Evolutionary conservation across 345 rosid genomes (phyloP).

Genomic region (Lepidium aucheri): DNA sequence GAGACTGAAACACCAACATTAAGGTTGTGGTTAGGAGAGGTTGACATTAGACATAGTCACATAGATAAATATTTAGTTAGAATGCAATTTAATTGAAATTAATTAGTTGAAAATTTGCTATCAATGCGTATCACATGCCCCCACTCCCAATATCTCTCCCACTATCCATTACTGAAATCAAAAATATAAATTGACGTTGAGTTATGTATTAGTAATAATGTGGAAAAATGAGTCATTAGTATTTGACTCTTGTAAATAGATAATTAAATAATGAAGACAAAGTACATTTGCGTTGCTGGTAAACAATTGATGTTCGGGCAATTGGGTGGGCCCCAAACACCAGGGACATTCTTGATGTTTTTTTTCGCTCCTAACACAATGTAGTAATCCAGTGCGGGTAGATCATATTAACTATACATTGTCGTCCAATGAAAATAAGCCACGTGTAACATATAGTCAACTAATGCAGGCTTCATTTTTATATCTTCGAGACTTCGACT

Average conservation of each 20-base stretch:
- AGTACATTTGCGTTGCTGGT: not conserved
- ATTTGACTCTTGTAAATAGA: not conserved
- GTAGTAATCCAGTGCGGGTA: not conserved
- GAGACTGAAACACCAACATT: not conserved
- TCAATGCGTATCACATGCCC: not conserved
- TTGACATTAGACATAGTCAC: too few relatives aligned
- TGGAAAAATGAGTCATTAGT: not conserved
- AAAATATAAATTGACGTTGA: not conserved
- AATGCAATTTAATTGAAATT: not conserved
- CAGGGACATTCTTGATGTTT: constrained; percentile 11
- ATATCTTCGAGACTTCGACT: constrained; percentile 1
- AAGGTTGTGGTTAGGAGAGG: not conserved
- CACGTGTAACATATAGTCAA: not conserved
- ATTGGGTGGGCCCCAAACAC: constrained; percentile 10
- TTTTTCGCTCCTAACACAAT: not conserved
- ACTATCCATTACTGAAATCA: not conserved
- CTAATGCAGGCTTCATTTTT: not conserved
- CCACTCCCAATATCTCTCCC: not conserved
- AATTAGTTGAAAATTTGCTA: not conserved
- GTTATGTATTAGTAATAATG: not conserved
- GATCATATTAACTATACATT: not conserved
- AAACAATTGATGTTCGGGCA: not conserved
- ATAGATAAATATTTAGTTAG: too few relatives aligned
- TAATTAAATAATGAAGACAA: not conserved
- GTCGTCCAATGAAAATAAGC: not conserved